Percentiles rank a stretch among this genome's conserved stretches.
phyloP scores from a whole-genome alignment of 73 alveolate genomes.

The Paramecium primaurelia region DNA sequence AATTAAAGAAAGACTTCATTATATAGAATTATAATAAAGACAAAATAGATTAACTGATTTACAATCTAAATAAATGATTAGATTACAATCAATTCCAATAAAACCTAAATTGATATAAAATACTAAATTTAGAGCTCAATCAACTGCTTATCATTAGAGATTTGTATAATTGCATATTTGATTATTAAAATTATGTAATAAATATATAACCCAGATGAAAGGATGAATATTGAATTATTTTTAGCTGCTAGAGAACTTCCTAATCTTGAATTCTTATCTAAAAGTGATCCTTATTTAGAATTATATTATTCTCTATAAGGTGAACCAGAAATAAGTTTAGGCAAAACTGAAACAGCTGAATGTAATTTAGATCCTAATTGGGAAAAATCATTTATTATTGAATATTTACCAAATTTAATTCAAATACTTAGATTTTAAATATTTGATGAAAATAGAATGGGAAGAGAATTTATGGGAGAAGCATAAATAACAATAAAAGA shows the following conservation, averaged over 20 bases:
- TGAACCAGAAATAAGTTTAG: slow-evolving; percentile 45
- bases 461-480: slow-evolving; percentile 60
- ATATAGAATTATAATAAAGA: background rate
- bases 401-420: slow-evolving; percentile 35
- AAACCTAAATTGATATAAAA: background rate
- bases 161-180: background rate
- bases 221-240: background rate
- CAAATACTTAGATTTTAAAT: slow-evolving; percentile 17
- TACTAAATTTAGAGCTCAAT: background rate
- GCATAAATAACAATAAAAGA: slow-evolving; percentile 60
- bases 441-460: slow-evolving; percentile 47
- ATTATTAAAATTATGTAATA: background rate
- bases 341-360: slow-evolving; percentile 63
- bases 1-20: background rate
- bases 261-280: slow-evolving; percentile 57
- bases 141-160: background rate
- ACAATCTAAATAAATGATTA: background rate
- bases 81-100: background rate
- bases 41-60: background rate
- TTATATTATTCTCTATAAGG: slow-evolving; percentile 26
- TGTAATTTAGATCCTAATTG: slow-evolving; percentile 75
- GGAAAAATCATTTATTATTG: slow-evolving; percentile 49
- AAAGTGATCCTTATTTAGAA: slow-evolving; percentile 67
- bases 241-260: slow-evolving; percentile 35
- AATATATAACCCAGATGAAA: slow-evolving; percentile 12